Base-by-base conservation (phyloP, 2,329 filamentous ascomycete species). In the Aspergillus transmontanensis region DNA sequence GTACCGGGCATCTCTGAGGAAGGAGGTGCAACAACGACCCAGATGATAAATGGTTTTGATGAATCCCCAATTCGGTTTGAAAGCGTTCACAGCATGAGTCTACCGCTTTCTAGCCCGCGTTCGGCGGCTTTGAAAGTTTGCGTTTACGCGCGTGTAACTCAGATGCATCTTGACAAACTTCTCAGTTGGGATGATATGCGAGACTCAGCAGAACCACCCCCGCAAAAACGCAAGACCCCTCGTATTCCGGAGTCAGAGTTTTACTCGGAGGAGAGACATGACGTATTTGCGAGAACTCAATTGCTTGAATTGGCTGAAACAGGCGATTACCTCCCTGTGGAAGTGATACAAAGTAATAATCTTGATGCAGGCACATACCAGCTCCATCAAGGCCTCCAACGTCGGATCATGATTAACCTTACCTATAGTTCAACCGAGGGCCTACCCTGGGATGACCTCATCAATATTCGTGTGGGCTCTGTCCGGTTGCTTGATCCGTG, bases 161-260 rank as follows among this genome's bases (percentile, higher is more conserved):
- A 89, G 0, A 97, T 97, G 89, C 95, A 99, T 79, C 85, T 99
- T 26, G 95, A 99, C 78, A 98, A 97, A 81, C 85, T 99, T 57
- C 86, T 97, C 14, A 99, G 95, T 80, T 99, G 95, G 95, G 95
- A 99, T 75, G 95, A 98, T 72, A 97, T 99, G 89, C 89, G 94
- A 63, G 94, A 99, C 77, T 83, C 86, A 28, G 84, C 84, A 3
- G 83, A 84, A 55, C 79, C 80, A 26, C 80, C 81, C 3, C 86
- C 87, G 21, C 83, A 89, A 57, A 85, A 86, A 66, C 85, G 86
- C 21, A 86, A 81, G 51, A 76, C 85, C 65, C 85, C 91, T 28
- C 86, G 95, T 12, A 89, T 99, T 68, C 89, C 92, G 14, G 95
- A 99, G 76, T 90, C 91, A 0, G 94, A 99, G 69, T 99, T 96